phyloP scores from a whole-genome alignment of 306 rosid species.

The Dryas alaskensis region DNA sequence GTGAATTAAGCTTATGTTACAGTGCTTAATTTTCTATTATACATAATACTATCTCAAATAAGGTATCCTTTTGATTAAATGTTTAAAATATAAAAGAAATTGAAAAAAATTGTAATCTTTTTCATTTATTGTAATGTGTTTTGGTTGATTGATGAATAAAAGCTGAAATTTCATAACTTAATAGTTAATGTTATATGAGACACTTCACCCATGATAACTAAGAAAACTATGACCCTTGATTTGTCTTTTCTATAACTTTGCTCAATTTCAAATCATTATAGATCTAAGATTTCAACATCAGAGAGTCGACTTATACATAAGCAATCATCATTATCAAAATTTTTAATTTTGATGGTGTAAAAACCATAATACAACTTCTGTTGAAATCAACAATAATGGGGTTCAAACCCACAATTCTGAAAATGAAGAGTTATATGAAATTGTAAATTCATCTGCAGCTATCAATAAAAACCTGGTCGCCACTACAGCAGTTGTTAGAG shows the following conservation, averaged over 20 bases:
- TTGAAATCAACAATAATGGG: neutral
- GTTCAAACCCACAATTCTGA: neutral
- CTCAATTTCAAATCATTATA: neutral
- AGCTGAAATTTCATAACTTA: too few species aligned
- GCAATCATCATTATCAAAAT: neutral
- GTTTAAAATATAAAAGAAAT: too few species aligned
- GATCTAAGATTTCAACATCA: neutral
- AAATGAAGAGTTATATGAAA: neutral
- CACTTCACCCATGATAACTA: too few species aligned
- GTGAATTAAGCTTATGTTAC: neutral
- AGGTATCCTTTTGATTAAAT: neutral
- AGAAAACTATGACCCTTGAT: neutral
- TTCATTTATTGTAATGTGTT: too few species aligned
- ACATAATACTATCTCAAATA: neutral
- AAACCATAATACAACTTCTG: neutral
- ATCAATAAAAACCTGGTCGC: neutral
- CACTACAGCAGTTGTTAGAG: slow-evolving; percentile 33
- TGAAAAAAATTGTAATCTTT: too few species aligned
- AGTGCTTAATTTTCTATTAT: too few species aligned
- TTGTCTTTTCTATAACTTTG: neutral
- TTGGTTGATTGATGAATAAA: too few species aligned
- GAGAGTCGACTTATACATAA: neutral
- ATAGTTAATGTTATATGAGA: too few species aligned
- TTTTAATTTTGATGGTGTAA: neutral
- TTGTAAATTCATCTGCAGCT: slow-evolving; percentile 2